phyloP scores from a whole-genome alignment of 352 stramenopile genomes.

The Elongisporangium senticosum region DNA sequence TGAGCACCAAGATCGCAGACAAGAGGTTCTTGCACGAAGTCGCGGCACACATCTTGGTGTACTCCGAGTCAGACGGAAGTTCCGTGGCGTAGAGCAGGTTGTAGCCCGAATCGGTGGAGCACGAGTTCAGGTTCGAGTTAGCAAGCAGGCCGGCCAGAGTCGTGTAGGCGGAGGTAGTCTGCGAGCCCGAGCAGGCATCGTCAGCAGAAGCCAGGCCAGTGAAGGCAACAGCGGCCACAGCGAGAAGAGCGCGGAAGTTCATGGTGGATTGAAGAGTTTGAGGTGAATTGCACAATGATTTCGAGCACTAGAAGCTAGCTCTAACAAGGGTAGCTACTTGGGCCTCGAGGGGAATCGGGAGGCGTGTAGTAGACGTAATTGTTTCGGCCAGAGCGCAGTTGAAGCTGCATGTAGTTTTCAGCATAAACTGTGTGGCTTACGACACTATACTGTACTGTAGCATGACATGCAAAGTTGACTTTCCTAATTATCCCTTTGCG shows the following conservation, averaged over 20 bases:
- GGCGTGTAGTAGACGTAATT: no score
- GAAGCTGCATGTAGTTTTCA: no score
- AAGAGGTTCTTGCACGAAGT: conserved; percentile 4
- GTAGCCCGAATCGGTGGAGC: conserved; percentile 7
- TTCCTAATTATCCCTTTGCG: no score
- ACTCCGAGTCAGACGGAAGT: conserved; percentile 4
- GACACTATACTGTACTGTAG: no score
- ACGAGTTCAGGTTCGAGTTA: background rate
- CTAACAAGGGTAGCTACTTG: no score
- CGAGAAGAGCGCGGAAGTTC: conserved; percentile 13
- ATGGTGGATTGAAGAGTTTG: conserved; percentile 4
- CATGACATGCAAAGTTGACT: no score
- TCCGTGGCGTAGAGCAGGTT: conserved; percentile 4
- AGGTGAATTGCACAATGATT: conserved; percentile 12
- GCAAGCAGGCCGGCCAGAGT: conserved; percentile 3
- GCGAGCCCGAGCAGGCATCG: background rate
- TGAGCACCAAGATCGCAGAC: conserved; percentile 1
- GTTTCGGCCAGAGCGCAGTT: no score
- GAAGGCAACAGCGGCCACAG: conserved; percentile 12
- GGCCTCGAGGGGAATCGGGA: no score
- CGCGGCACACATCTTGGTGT: conserved; percentile 4
- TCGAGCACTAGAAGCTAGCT: no score
- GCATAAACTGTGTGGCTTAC: no score
- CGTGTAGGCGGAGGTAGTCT: conserved; percentile 1
- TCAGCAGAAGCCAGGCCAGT: conserved; percentile 7